A percentile compares a stretch with the other conserved stretches of the same genome.
Evolutionary conservation across 75 land plant species (phyloP).

Genomic region (Gnetum montanum): DNA sequence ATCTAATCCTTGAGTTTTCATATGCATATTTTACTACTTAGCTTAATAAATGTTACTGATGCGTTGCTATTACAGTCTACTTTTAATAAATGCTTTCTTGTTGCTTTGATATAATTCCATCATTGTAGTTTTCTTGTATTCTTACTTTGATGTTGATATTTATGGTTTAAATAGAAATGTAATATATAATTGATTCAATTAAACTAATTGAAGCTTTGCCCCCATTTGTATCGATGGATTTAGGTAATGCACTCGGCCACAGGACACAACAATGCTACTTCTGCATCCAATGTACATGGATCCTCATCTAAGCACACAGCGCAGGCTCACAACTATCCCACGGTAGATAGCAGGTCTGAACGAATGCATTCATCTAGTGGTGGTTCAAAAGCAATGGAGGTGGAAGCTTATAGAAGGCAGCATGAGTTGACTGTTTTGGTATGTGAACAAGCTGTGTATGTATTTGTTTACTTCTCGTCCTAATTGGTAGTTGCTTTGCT

Average conservation of each 20-base stretch:
- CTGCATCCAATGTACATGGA: background rate
- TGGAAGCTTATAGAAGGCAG: conserved; percentile 63
- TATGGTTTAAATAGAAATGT: too few relatives aligned
- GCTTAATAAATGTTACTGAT: too few relatives aligned
- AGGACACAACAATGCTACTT: conserved; percentile 3
- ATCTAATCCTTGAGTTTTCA: too few relatives aligned
- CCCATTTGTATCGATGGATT: conserved; percentile 25
- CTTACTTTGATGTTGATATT: too few relatives aligned
- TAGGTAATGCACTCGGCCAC: background rate
- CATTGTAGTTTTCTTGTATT: too few relatives aligned
- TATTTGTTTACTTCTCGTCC: too few relatives aligned
- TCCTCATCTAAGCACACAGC: conserved; percentile 5
- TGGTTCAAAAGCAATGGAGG: conserved; percentile 24
- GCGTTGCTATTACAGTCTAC: too few relatives aligned
- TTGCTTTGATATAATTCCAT: too few relatives aligned
- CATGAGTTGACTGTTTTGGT: conserved; percentile 90
- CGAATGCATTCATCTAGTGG: conserved; percentile 24
- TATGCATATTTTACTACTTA: too few relatives aligned
- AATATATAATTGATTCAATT: too few relatives aligned
- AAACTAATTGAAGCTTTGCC: conserved; percentile 22
- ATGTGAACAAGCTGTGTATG: conserved; percentile 8
- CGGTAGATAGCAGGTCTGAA: conserved; percentile 18
- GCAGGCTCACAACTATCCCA: conserved; percentile 9
- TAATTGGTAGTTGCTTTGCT: background rate
- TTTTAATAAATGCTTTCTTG: too few relatives aligned